Evolutionary conservation across 148 eudicot species (phyloP).

Genomic region (Oxyria digyna): DNA sequence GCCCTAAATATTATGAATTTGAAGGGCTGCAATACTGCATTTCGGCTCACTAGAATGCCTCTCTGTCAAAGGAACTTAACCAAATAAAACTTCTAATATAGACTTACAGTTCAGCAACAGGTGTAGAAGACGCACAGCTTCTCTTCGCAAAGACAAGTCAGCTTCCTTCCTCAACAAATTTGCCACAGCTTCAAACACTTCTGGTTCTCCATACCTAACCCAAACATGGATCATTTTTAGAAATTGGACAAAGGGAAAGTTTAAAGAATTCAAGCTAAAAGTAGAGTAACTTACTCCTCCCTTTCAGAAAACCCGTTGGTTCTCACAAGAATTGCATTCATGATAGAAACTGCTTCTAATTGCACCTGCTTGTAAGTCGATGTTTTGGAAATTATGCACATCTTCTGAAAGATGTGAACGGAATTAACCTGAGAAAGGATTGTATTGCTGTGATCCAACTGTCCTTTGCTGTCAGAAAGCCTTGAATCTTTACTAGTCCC

Average conservation of each 20-base stretch:
- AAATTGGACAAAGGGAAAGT: neutral
- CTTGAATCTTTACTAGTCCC: constrained; percentile 11
- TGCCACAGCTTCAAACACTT: constrained; percentile 43
- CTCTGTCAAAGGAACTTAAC: neutral
- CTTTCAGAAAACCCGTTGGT: constrained; percentile 59
- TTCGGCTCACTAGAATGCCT: neutral
- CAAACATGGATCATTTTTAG: constrained; percentile 4
- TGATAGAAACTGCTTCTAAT: constrained; percentile 46
- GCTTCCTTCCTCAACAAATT: constrained; percentile 50
- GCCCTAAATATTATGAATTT: no score
- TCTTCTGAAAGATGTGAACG: constrained; percentile 31
- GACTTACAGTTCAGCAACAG: constrained; percentile 78
- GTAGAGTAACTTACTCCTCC: constrained; percentile 41
- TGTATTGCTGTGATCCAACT: constrained; percentile 7
- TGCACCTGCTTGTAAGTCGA: constrained; percentile 26
- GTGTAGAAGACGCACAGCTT: constrained; percentile 58
- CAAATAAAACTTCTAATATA: neutral
- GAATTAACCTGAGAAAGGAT: constrained; percentile 19
- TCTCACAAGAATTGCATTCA: constrained; percentile 48
- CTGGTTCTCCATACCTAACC: constrained; percentile 45
- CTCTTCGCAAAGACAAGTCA: constrained; percentile 52
- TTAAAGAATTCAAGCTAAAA: neutral
- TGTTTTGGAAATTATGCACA: constrained; percentile 26
- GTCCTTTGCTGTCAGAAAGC: neutral
- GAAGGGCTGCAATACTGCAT: neutral